Conservation (phyloP, 306 rosid genomes). For the Senna tora region DNA sequence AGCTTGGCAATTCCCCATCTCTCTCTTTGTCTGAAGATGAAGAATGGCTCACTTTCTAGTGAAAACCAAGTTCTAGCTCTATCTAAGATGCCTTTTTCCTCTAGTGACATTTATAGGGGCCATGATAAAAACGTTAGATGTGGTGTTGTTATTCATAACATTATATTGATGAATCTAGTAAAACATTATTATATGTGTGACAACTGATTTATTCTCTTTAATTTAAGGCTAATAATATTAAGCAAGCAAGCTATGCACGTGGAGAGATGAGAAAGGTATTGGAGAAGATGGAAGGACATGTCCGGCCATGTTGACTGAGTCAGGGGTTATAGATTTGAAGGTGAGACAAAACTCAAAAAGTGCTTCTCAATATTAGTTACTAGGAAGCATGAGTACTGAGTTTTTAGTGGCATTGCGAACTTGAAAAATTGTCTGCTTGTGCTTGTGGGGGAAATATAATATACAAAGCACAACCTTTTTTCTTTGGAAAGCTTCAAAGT, state of each 20-base stretch:
- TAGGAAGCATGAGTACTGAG: conserved; percentile 1
- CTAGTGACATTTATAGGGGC: conserved; percentile 46
- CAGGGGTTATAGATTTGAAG: conserved; percentile 58
- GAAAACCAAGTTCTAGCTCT: conserved; percentile 40
- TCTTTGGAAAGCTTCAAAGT: conserved; percentile 51
- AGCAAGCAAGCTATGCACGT: too few species aligned
- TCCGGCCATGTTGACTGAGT: conserved; percentile 70
- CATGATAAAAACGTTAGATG: conserved; percentile 45
- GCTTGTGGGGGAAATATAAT: conserved; percentile 40
- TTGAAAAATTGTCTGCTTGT: conserved; percentile 36
- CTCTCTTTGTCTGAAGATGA: neutral
- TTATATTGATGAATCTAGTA: conserved; percentile 34
- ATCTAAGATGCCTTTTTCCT: neutral
- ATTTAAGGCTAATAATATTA: too few species aligned
- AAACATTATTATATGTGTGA: conserved; percentile 38
- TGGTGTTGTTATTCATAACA: conserved; percentile 27
- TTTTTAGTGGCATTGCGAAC: conserved; percentile 38
- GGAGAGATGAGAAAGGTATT: conserved; percentile 54
- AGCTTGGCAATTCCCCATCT: conserved; percentile 97
- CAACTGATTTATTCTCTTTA: neutral
- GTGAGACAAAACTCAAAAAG: conserved; percentile 33
- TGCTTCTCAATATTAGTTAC: conserved; percentile 26
- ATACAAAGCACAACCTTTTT: conserved; percentile 43
- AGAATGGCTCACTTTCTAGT: conserved; percentile 64
- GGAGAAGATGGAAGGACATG: conserved; percentile 56